Conservation (phyloP, 306 rosid genomes). For the Acacia acuminata region DNA sequence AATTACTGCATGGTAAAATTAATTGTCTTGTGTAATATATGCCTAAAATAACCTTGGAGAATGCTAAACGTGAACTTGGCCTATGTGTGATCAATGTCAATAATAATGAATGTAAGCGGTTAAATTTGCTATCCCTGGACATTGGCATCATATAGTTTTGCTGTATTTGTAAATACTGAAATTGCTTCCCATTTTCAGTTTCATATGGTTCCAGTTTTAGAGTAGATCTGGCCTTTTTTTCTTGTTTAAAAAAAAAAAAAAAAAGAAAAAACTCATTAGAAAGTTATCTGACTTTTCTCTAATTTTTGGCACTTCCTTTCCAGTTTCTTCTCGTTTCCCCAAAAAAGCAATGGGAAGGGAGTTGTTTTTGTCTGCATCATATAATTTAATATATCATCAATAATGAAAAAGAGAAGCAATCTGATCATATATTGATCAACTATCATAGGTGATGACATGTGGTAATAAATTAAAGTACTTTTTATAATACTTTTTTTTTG, state of each 20-base stretch:
- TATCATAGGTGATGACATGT: neutral
- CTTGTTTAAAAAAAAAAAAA: too few species aligned
- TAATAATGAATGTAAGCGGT: too few species aligned
- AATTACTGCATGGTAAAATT: too few species aligned
- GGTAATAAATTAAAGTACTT: neutral
- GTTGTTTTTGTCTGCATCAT: conserved; percentile 30
- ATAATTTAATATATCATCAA: conserved; percentile 4
- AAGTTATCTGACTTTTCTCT: conserved; percentile 52
- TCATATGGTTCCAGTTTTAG: neutral
- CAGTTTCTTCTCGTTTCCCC: neutral
- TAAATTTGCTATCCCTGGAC: too few species aligned
- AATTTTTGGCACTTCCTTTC: conserved; percentile 34
- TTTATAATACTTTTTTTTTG: neutral
- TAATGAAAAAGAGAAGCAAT: conserved; percentile 10
- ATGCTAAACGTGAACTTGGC: too few species aligned
- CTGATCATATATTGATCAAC: neutral
- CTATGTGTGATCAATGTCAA: too few species aligned
- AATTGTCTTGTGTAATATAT: too few species aligned
- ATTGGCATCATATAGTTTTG: too few species aligned
- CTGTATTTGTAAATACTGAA: neutral
- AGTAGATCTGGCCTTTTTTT: conserved; percentile 14
- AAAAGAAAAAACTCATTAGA: conserved; percentile 38
- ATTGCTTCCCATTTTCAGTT: conserved; percentile 26
- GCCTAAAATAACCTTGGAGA: too few species aligned
- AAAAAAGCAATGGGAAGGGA: conserved; percentile 15